Percentiles rank a stretch among this genome's conserved stretches.
Evolutionary conservation across 2,329 filamentous ascomycete species (phyloP).

Genomic region (Chaetomium olivaceum): DNA sequence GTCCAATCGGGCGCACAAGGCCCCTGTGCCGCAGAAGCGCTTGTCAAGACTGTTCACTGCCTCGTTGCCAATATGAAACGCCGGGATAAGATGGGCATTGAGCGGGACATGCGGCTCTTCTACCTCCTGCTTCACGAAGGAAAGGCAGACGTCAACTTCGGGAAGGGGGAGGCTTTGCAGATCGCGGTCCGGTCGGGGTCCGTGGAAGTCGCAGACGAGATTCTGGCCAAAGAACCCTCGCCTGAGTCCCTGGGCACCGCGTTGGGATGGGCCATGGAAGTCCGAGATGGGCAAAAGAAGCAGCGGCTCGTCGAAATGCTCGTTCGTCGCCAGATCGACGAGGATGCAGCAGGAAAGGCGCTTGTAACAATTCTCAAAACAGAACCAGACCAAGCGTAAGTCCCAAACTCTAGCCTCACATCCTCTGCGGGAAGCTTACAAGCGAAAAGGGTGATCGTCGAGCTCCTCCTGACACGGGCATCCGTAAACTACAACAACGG

Average conservation of each 20-base stretch:
- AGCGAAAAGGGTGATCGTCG: conserved; percentile 24
- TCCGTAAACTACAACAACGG: conserved; percentile 35
- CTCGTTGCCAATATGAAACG: conserved; percentile 20
- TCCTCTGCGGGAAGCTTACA: background rate
- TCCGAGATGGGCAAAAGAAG: conserved; percentile 21
- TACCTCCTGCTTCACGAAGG: conserved; percentile 32
- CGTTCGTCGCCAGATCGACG: conserved; percentile 28
- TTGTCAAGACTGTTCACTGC: conserved; percentile 29
- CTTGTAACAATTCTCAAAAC: conserved; percentile 31
- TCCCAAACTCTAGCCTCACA: background rate
- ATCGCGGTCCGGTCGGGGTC: conserved; percentile 28
- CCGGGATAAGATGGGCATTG: conserved; percentile 21
- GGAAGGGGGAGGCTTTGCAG: conserved; percentile 32
- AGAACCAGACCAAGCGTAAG: conserved; percentile 28
- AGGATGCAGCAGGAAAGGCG: conserved; percentile 31
- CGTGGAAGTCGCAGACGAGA: conserved; percentile 28
- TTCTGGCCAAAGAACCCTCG: conserved; percentile 30
- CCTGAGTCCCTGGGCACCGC: conserved; percentile 31
- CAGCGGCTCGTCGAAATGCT: conserved; percentile 29
- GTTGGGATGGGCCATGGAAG: conserved; percentile 31
- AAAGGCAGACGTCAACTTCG: conserved; percentile 31
- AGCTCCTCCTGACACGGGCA: conserved; percentile 30
- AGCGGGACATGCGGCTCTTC: conserved; percentile 29
- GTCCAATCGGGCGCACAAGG: conserved; percentile 31
- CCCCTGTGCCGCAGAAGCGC: conserved; percentile 28